These are phyloP conservation scores for Fabrea salina DNA, from an alignment of 169 alveolate species.

Conservation along the genomic window DNA sequence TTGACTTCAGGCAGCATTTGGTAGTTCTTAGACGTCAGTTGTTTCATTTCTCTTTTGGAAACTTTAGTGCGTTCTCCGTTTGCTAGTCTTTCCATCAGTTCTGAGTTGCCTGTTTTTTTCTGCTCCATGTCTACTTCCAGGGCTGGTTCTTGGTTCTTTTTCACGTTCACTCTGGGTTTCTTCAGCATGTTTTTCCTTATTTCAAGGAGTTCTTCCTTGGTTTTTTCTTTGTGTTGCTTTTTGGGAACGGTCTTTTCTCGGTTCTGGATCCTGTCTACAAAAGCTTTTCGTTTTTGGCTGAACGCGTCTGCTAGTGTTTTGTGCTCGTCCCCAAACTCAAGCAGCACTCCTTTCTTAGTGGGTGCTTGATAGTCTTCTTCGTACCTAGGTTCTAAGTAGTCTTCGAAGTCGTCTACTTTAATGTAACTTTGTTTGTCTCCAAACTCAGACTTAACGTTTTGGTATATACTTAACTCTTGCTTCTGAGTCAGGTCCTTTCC, in stretches of 20 bases:
- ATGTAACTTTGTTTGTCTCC: too few relatives aligned
- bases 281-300: not conserved
- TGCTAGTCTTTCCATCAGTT: conserved; percentile 29
- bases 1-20: conserved; percentile 52
- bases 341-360: too few relatives aligned
- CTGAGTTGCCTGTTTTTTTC: not conserved
- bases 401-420: too few relatives aligned
- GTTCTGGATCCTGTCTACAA: not conserved
- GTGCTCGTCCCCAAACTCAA: too few relatives aligned
- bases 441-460: too few relatives aligned
- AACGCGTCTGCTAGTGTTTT: not conserved
- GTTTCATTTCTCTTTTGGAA: conserved; percentile 46
- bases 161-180: not conserved
- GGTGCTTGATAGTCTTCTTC: too few relatives aligned
- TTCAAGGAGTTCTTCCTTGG: conserved; percentile 42
- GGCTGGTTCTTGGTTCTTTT: too few relatives aligned
- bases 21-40: conserved; percentile 45
- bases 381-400: too few relatives aligned
- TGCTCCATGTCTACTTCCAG: not conserved
- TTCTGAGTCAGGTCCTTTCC: too few relatives aligned
- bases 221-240: conserved; percentile 4
- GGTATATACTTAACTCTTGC: too few relatives aligned
- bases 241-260: not conserved
- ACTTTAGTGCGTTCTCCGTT: conserved; percentile 28
- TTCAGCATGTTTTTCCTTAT: conserved; percentile 34